These are phyloP conservation scores for Exophiala oligosperma DNA, from an alignment of 2,329 filamentous ascomycete species.

Conservation along the genomic window DNA sequence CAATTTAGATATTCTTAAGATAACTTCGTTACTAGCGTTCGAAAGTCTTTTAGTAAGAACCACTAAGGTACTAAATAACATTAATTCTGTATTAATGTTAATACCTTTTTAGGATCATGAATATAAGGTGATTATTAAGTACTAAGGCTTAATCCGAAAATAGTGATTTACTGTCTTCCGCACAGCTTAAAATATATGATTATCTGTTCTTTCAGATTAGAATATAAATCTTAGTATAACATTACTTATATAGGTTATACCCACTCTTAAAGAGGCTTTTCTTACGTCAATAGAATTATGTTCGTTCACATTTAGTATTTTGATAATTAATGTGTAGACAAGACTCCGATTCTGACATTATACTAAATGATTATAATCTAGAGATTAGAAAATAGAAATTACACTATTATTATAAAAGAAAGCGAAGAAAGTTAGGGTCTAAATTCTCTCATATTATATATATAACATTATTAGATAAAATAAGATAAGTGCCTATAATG, in stretches of 20 bases:
- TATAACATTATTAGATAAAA: not conserved
- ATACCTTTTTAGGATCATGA: not conserved
- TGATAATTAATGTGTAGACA: not conserved
- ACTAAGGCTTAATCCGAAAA: not conserved
- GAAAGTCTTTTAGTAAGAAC: not conserved
- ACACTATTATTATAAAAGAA: not conserved
- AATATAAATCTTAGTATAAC: not conserved
- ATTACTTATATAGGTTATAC: not conserved
- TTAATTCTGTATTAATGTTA: conserved; percentile 2
- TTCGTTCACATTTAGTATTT: conserved; percentile 1
- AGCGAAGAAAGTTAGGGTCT: not conserved
- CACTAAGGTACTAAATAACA: not conserved
- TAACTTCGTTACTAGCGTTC: not conserved
- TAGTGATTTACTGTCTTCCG: not conserved
- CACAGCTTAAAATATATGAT: not conserved
- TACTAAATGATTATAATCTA: not conserved
- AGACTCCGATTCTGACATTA: not conserved
- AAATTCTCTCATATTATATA: not conserved
- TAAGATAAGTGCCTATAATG: not conserved
- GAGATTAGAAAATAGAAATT: not conserved
- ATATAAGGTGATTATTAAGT: not conserved
- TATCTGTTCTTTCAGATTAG: not conserved
- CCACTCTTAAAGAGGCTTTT: not conserved
- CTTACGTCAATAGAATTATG: conserved; percentile 1
- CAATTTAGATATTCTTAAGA: not conserved